A percentile compares a stretch with the other conserved stretches of the same genome.
phyloP scores from a whole-genome alignment of 2,329 filamentous ascomycete genomes.

The Aspergillus sp. region DNA sequence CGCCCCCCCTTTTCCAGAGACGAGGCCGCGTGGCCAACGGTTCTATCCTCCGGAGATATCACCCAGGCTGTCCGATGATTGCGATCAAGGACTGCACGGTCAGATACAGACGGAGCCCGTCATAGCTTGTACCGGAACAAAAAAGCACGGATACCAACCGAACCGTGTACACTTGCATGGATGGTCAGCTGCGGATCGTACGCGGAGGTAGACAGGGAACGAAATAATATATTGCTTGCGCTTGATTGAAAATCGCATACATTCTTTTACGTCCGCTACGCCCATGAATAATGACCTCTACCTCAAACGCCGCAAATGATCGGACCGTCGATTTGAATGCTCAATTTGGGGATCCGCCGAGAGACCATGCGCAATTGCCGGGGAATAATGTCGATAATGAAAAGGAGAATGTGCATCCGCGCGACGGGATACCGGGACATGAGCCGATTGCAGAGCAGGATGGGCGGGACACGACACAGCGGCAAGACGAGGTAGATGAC shows the following conservation, averaged over 20 bases:
- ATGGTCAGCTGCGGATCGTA: not conserved
- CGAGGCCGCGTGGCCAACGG: conserved; percentile 14
- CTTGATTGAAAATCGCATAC: not conserved
- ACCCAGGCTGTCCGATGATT: conserved; percentile 14
- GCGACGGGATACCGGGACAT: not conserved
- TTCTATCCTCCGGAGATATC: conserved; percentile 16
- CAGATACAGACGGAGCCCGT: conserved; percentile 3
- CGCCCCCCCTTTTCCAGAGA: conserved; percentile 11
- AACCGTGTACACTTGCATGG: not conserved
- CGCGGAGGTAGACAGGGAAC: not conserved
- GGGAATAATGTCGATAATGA: conserved; percentile 2
- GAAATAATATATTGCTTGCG: not conserved
- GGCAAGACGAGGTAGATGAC: conserved; percentile 26
- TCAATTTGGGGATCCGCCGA: conserved; percentile 4
- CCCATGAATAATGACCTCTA: conserved; percentile 28
- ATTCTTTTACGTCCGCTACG: not conserved
- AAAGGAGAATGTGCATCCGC: conserved; percentile 11
- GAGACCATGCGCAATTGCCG: not conserved
- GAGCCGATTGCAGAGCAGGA: conserved; percentile 2
- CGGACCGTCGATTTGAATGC: conserved; percentile 19
- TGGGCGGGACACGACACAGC: conserved; percentile 3
- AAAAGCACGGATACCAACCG: not conserved
- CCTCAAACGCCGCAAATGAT: conserved; percentile 19
- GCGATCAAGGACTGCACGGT: conserved; percentile 3
- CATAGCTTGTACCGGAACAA: not conserved